phyloP scores from a whole-genome alignment of 1,284 basidiomycete genomes.

The Fomitopsis pinicola region DNA sequence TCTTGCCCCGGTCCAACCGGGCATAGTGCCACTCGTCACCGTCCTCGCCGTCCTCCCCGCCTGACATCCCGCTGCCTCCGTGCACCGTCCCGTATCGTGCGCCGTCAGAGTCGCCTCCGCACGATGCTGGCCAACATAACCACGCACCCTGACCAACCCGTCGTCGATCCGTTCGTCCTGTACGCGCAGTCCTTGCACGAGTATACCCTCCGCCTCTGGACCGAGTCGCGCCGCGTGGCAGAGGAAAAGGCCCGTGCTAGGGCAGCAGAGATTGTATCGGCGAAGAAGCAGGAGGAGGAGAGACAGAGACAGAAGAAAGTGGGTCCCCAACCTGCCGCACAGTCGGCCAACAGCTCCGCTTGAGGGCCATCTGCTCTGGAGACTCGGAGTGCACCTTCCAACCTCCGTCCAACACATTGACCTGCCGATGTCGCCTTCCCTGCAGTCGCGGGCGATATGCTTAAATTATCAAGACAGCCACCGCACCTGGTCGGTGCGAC shows the following conservation, averaged over 20 bases:
- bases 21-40: background rate
- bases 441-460: background rate
- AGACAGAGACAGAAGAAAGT: slow-evolving; percentile 11
- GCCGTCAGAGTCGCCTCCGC: background rate
- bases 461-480: background rate
- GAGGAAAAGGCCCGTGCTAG: slow-evolving; percentile 44
- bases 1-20: background rate
- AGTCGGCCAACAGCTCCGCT: slow-evolving; percentile 3
- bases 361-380: background rate
- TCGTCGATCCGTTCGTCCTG: slow-evolving; percentile 33
- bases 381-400: background rate
- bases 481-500: background rate
- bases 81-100: background rate
- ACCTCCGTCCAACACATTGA: background rate
- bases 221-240: slow-evolving; percentile 54
- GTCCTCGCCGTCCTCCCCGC: background rate
- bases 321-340: background rate
- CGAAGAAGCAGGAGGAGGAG: slow-evolving; percentile 14
- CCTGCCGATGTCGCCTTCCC: background rate
- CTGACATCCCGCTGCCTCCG: background rate
- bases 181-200: slow-evolving; percentile 64
- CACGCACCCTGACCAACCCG: slow-evolving; percentile 5
- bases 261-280: slow-evolving; percentile 15
- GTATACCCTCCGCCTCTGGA: slow-evolving; percentile 65
- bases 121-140: slow-evolving; percentile 18